Conservation (phyloP, 2,329 filamentous ascomycete species). For the Curvularia eragrostidis region DNA sequence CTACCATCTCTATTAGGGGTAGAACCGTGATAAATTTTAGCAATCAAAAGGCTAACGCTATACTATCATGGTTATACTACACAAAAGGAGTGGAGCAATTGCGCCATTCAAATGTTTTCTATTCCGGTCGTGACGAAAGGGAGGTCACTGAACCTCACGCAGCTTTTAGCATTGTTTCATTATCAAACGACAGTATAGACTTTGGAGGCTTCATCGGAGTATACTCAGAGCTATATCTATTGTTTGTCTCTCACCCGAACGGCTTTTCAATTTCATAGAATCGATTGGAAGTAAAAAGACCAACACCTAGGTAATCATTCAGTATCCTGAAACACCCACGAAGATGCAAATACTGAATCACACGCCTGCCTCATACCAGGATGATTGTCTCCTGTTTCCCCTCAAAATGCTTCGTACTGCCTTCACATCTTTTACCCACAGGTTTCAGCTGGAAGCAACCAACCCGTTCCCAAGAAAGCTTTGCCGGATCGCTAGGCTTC, state of each 20-base stretch:
- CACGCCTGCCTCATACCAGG: neutral
- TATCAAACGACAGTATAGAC: neutral
- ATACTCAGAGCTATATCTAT: too few relatives aligned
- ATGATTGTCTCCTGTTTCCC: neutral
- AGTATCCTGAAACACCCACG: neutral
- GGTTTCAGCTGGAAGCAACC: neutral
- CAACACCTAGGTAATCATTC: neutral
- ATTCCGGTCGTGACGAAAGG: too few relatives aligned
- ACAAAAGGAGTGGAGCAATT: too few relatives aligned
- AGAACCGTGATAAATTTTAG: too few relatives aligned
- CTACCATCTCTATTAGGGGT: too few relatives aligned
- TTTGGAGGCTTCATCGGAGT: neutral
- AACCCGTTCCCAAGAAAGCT: neutral
- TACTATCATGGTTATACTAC: too few relatives aligned
- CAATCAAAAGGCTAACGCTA: too few relatives aligned
- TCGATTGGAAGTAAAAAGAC: neutral
- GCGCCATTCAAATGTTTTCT: too few relatives aligned
- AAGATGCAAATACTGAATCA: neutral
- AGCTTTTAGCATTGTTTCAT: neutral
- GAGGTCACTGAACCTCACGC: neutral
- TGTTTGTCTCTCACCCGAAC: too few relatives aligned
- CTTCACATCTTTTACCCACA: neutral
- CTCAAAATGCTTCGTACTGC: neutral
- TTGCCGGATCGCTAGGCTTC: neutral
- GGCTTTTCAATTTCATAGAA: neutral